phyloP scores from a whole-genome alignment of 306 rosid genomes.

The Rosa rugosa region DNA sequence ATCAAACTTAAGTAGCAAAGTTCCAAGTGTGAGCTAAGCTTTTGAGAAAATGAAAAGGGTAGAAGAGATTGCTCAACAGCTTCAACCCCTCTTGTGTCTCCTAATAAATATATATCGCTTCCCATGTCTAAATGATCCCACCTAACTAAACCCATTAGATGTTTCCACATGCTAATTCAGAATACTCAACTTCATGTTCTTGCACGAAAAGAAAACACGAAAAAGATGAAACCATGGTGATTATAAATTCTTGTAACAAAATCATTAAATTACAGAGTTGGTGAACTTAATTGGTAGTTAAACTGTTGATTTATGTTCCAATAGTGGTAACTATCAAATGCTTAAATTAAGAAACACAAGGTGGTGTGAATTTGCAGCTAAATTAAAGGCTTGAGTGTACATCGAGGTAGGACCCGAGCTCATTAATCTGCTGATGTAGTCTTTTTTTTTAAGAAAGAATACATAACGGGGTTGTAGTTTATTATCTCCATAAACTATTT shows the following conservation, averaged over 20 bases:
- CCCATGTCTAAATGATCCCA: conserved; percentile 6
- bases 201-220: background rate
- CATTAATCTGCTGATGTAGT: conserved; percentile 27
- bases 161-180: background rate
- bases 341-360: background rate
- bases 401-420: conserved; percentile 58
- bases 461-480: conserved; percentile 14
- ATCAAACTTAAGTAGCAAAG: background rate
- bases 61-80: conserved; percentile 19
- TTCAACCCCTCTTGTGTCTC: conserved; percentile 11
- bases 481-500: background rate
- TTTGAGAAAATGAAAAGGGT: background rate
- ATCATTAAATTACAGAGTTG: conserved; percentile 19
- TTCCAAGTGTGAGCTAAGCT: background rate
- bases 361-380: conserved; percentile 20
- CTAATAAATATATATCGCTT: background rate
- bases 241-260: background rate
- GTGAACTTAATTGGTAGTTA: conserved; percentile 19
- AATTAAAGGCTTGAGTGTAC: conserved; percentile 14
- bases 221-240: background rate
- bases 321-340: conserved; percentile 4
- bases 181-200: conserved; percentile 19
- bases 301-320: conserved; percentile 15
- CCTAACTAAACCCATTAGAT: background rate
- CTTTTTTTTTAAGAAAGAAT: conserved; percentile 38